Percentiles rank a stretch among this genome's conserved stretches.
Conservation (phyloP, 139 green algal genomes). For the Haematococcus lacustris region DNA sequence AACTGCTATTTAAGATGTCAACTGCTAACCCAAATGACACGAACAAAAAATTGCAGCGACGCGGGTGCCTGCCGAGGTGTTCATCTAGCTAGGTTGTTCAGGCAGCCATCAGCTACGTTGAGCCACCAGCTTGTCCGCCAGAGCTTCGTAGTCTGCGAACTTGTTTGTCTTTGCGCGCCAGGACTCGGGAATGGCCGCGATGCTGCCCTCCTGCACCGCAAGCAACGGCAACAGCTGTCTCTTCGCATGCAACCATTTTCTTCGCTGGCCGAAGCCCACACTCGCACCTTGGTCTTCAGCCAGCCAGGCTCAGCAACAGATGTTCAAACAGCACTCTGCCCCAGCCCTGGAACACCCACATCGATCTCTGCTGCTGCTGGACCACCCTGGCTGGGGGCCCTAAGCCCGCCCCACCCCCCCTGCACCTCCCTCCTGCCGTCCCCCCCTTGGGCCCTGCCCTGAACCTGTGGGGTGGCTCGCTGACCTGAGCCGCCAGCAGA, state of each 20-base stretch:
- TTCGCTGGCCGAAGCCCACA: no score
- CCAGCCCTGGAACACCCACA: not conserved
- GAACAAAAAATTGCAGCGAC: no score
- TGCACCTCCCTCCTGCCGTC: not conserved
- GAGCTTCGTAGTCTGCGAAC: not conserved
- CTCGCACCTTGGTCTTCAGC: no score
- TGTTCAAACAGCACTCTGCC: not conserved
- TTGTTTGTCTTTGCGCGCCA: not conserved
- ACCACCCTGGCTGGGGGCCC: not conserved
- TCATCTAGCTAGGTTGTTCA: no score
- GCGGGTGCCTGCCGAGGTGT: no score
- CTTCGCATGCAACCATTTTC: no score
- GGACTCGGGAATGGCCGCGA: not conserved
- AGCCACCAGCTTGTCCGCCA: not conserved
- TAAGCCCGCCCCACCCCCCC: not conserved
- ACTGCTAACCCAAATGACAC: no score
- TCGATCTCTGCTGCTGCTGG: not conserved
- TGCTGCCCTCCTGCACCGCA: not conserved
- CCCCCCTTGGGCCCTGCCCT: no score
- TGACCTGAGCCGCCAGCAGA: conserved; percentile 24
- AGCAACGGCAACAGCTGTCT: not conserved
- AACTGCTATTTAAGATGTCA: no score
- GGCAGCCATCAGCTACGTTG: not conserved
- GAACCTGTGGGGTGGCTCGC: no score
- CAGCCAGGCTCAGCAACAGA: not conserved